phyloP scores from a whole-genome alignment of 2,329 filamentous ascomycete species.

The Tolypocladium nubicola region DNA sequence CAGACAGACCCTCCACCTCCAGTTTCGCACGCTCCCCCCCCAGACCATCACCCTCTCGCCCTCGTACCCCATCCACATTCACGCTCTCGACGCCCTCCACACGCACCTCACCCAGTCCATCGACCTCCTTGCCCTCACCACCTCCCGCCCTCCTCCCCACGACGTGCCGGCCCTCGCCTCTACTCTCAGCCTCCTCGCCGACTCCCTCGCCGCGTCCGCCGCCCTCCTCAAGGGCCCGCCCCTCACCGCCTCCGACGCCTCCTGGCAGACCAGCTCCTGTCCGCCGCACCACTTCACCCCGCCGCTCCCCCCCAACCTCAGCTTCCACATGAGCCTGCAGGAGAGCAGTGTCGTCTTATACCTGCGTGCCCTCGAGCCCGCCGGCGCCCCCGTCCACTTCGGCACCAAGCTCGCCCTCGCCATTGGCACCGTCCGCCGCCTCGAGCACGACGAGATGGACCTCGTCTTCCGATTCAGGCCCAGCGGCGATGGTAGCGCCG shows the following conservation, averaged over 20 bases:
- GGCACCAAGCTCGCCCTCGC: constrained; percentile 60
- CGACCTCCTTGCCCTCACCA: constrained; percentile 69
- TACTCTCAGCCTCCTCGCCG: constrained; percentile 44
- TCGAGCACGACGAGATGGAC: constrained; percentile 73
- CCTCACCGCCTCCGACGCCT: constrained; percentile 24
- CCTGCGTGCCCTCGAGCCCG: constrained; percentile 60
- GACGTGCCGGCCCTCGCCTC: constrained; percentile 45
- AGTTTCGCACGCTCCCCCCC: constrained; percentile 55
- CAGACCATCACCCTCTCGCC: constrained; percentile 38
- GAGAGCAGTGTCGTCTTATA: constrained; percentile 61
- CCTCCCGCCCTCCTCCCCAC: constrained; percentile 46
- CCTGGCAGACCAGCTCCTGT: constrained; percentile 34
- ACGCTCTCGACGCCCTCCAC: constrained; percentile 60
- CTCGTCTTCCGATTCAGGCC: constrained; percentile 56
- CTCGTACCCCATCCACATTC: constrained; percentile 45
- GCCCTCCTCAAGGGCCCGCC: constrained; percentile 45
- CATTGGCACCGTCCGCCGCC: constrained; percentile 51
- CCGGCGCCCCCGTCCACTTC: constrained; percentile 47
- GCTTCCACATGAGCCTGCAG: constrained; percentile 60
- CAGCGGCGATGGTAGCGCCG: constrained; percentile 16
- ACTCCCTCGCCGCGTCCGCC: constrained; percentile 40
- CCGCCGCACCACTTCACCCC: constrained; percentile 32
- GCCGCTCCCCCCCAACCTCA: constrained; percentile 49
- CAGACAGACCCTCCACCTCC: constrained; percentile 57
- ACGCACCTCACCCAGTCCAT: constrained; percentile 74